Evolutionary conservation across 108 stramenopile species (phyloP).

Genomic region (Fistulifera pelliculosa): DNA sequence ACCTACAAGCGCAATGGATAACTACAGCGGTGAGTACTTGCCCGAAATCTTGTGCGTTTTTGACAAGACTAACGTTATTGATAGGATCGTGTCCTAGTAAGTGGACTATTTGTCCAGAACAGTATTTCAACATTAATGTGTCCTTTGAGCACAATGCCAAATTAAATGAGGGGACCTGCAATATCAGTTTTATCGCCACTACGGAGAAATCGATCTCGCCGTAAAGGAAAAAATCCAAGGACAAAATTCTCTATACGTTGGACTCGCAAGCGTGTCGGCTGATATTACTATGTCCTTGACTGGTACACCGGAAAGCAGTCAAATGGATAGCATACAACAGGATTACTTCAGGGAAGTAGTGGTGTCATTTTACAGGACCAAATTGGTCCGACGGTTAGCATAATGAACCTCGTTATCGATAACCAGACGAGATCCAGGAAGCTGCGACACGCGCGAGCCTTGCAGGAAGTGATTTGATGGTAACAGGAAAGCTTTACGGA

Average conservation of each 20-base stretch:
- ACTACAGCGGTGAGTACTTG: not conserved
- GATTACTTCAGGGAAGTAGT: not conserved
- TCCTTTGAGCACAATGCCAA: conserved; percentile 1
- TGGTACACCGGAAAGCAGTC: not conserved
- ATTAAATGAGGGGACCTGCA: not conserved
- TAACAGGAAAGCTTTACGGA: too few relatives aligned
- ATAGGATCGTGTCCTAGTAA: not conserved
- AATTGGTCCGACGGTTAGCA: not conserved
- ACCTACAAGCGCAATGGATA: not conserved
- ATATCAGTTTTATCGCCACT: not conserved
- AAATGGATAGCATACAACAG: not conserved
- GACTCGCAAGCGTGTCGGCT: conserved; percentile 4
- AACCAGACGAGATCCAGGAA: not conserved
- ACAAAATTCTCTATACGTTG: not conserved
- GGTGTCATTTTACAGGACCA: not conserved
- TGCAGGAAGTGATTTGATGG: conserved; percentile 2
- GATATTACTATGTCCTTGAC: not conserved
- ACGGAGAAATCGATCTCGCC: not conserved
- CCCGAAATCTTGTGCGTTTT: not conserved
- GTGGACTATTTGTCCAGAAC: not conserved
- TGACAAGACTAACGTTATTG: not conserved
- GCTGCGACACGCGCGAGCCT: not conserved
- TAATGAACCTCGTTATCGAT: not conserved
- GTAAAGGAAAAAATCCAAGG: not conserved
- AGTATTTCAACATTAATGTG: not conserved